Evolutionary conservation across 2,329 filamentous ascomycete genomes (phyloP).

Genomic region (Raffaelea albimanens): DNA sequence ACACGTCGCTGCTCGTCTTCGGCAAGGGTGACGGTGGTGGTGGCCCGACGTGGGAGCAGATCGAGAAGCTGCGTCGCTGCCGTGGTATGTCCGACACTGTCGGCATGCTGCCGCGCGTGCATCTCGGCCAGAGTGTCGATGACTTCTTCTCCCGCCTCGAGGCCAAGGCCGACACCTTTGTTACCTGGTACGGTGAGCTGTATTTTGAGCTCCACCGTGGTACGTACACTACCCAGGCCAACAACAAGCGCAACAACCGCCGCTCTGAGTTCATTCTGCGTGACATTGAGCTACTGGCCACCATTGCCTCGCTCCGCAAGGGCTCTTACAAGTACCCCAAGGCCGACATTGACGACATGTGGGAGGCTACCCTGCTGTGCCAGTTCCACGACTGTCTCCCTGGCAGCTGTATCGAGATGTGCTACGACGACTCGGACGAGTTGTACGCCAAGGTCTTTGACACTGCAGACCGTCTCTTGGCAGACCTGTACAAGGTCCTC

Average conservation of each 20-base stretch:
- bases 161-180: constrained; percentile 67
- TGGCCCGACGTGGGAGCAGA: constrained; percentile 84
- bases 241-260: constrained; percentile 93
- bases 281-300: constrained; percentile 80
- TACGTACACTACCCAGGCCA: constrained; percentile 93
- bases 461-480: constrained; percentile 61
- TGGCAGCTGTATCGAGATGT: constrained; percentile 94
- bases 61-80: constrained; percentile 89
- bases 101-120: constrained; percentile 73
- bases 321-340: constrained; percentile 82
- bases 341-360: constrained; percentile 88
- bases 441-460: constrained; percentile 77
- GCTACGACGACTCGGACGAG: constrained; percentile 89
- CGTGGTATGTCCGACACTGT: constrained; percentile 84
- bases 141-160: constrained; percentile 87
- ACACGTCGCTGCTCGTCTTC: constrained; percentile 83
- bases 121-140: constrained; percentile 82
- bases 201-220: constrained; percentile 97
- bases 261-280: constrained; percentile 76
- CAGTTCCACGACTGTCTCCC: constrained; percentile 98
- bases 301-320: constrained; percentile 67
- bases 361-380: constrained; percentile 84
- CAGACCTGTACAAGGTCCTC: constrained; percentile 59
- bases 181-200: constrained; percentile 95
- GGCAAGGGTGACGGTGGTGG: constrained; percentile 95